Conservation (phyloP, 768 basidiomycete genomes). For the Agaricus blazei region DNA sequence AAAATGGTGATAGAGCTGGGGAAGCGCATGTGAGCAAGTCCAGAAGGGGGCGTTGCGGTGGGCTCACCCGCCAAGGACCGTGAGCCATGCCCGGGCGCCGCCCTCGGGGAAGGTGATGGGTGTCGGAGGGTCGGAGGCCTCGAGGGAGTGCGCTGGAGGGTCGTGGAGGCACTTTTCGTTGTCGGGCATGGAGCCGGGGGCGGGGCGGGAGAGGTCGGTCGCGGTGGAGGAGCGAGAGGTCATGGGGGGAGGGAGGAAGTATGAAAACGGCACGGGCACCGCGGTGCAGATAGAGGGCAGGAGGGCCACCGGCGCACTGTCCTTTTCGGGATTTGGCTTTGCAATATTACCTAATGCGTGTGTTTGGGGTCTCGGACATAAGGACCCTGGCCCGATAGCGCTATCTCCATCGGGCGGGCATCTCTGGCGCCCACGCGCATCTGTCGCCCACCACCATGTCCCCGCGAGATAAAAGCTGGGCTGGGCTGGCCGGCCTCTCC, state of each 20-base stretch:
- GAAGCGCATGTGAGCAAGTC: neutral
- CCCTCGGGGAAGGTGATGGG: constrained; percentile 34
- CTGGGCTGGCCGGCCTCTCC: neutral
- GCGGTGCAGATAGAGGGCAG: no score
- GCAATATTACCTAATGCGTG: no score
- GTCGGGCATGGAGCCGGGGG: neutral
- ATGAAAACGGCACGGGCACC: neutral
- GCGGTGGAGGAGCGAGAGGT: constrained; percentile 2
- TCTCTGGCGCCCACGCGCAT: no score
- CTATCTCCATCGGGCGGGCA: no score
- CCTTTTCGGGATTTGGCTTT: no score
- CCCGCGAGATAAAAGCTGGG: no score
- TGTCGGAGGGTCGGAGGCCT: neutral
- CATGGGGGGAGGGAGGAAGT: constrained; percentile 4
- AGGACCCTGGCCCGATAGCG: no score
- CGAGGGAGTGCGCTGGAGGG: neutral
- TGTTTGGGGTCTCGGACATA: no score
- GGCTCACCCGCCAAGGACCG: constrained; percentile 41
- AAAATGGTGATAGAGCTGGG: constrained; percentile 37
- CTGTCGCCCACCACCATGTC: no score
- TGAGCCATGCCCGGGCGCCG: constrained; percentile 38
- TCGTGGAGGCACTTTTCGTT: neutral
- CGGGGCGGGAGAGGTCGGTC: neutral
- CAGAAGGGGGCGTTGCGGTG: neutral
- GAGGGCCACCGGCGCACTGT: no score